Conservation (phyloP, 305 asterid genomes). For the Solanum hybrid region DNA sequence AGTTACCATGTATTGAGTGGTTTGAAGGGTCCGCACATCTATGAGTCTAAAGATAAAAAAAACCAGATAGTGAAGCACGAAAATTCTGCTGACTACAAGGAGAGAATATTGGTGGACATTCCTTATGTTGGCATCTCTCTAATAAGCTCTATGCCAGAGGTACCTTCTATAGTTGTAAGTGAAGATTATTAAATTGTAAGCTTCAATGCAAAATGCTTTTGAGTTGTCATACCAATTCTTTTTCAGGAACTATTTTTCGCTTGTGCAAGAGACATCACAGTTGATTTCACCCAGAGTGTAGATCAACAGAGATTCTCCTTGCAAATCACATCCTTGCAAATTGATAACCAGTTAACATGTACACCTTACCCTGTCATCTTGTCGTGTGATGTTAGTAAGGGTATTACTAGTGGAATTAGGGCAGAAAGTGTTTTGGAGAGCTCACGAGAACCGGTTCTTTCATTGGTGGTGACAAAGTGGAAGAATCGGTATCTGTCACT, state of each 20-base stretch:
- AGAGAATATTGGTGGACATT: conserved; percentile 56
- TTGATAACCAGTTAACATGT: conserved; percentile 75
- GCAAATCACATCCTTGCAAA: conserved; percentile 65
- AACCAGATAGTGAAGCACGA: conserved; percentile 42
- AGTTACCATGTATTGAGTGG: conserved; percentile 67
- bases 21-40: conserved; percentile 47
- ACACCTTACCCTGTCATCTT: conserved; percentile 87
- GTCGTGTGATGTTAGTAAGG: conserved; percentile 60
- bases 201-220: conserved; percentile 4
- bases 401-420: conserved; percentile 23
- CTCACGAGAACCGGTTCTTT: conserved; percentile 65
- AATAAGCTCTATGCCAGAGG: conserved; percentile 88
- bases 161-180: conserved; percentile 17
- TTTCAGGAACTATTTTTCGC: conserved; percentile 84
- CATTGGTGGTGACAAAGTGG: conserved; percentile 79
- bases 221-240: conserved; percentile 18
- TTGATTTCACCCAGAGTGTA: conserved; percentile 63
- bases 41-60: conserved; percentile 45
- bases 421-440: conserved; percentile 32
- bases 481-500: conserved; percentile 59
- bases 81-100: conserved; percentile 43
- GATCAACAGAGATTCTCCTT: conserved; percentile 78
- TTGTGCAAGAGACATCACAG: conserved; percentile 59
- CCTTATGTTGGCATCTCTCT: conserved; percentile 88
- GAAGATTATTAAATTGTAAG: not conserved